Evolutionary conservation across 495 filamentous ascomycete species (phyloP), one percentile per base, ranked within the genome.

Genomic region (Hypoxylon perforatum): DNA sequence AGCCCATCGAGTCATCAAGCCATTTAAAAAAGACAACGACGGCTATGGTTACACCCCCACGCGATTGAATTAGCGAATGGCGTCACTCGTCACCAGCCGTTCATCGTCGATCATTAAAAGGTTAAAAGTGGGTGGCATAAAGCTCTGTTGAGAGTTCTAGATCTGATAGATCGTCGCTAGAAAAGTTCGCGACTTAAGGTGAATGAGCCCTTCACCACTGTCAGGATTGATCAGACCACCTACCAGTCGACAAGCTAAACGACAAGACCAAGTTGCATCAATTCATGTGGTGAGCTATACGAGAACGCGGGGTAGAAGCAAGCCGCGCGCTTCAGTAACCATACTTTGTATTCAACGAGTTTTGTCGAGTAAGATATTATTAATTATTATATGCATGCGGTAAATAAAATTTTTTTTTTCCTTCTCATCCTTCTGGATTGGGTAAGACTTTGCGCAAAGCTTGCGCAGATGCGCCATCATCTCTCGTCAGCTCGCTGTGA

Each of bases 401-500:
- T 33, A 33, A 33, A 33, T 33, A 33, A 33, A 10, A 11, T 35
- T 57, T 39, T 42, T 28, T 36, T 18, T n/a, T 42, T 28, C 19
- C 63, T 63, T 18, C 22, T 46, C 19, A 36, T 35, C 23, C 44
- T 57, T 59, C 60, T 49, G 11, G 19, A 51, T 60, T 36, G 45
- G 60, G 59, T 63, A 63, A 69, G 56, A 63, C 44, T 63, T 60
- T 48, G 60, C 65, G 55, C 35, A n/a, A n/a, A n/a, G n/a, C n/a
- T n/a, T n/a, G n/a, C n/a, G n/a, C n/a, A n/a, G n/a, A n/a, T n/a
- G n/a, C n/a, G n/a, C n/a, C n/a, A n/a, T n/a, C 50, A 28, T 60
- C 54, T 67, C 64, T 58, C 59, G 59, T 69, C 65, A 69, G 65
- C 65, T 52, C 38, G 50, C 14, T 69, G 60, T 69, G 59, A 69